Base-by-base conservation (phyloP, 164 flowering plant species). In the Houttuynia cordata region DNA sequence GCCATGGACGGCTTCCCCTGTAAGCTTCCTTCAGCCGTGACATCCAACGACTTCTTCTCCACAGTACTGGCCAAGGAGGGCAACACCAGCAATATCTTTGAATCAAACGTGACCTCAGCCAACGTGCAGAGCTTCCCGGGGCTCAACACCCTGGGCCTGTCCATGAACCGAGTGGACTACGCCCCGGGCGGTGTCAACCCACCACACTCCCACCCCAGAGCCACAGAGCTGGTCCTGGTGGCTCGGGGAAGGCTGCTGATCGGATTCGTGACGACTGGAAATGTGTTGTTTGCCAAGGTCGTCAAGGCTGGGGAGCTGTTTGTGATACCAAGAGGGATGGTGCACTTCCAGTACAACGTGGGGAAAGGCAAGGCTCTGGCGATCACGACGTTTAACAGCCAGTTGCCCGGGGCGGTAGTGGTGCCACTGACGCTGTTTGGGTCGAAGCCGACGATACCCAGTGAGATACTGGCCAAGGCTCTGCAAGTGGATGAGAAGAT, bases 201-300 rank as follows among this genome's bases (percentile, higher is more conserved):
- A 0, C 83, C 84, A 18, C 92, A 86, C 67, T 62, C 76, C 0
- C 96, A 88, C 55, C 96, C 96, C n/a, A 86, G 82, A 0, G 76
- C 88, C 0, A 51, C 73, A 1, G 96, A 85, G 71, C 8, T 74
- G 0, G 83, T 78, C 8, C 64, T 86, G 19, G 75, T 78, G 51
- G 63, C 84, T 24, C 3, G 68, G 15, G 88, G 92, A 57, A 69
- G 66, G 60, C 10, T 88, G 12, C 76, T 78, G 14, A 84, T 81
- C 0, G 93, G 87, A 10, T 79, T 86, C 57, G 68, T 86, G 57
- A 60, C 78, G 1, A 80, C 86, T 0, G 49, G 47, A 14, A 83
- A 84, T 59, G 79, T 72, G 63, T 81, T 67, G 24, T 71, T 75
- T 73, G 80, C 83, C 1, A 80, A 79, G 53, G 81, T 76, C 8